These are phyloP conservation scores for Panus rudis DNA, from an alignment of 768 basidiomycete species.

Conservation along the genomic window DNA sequence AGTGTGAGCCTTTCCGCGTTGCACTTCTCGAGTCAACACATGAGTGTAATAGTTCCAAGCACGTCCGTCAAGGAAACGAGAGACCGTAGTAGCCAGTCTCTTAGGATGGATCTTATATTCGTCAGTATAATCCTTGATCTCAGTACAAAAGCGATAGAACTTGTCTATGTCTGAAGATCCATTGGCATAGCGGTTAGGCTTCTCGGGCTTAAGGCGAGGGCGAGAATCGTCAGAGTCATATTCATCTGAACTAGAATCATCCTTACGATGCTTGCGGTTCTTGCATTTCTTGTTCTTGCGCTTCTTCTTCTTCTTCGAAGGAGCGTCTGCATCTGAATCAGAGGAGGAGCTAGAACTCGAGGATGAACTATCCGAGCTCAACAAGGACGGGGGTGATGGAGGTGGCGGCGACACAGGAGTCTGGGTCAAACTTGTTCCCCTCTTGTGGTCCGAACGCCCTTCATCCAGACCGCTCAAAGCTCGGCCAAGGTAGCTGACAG, in stretches of 20 bases:
- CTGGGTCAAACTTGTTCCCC: no score
- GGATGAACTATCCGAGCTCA: no score
- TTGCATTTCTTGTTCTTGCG: not conserved
- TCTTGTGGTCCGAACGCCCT: not conserved
- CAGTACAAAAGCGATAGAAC: conserved; percentile 8
- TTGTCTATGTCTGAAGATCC: conserved; percentile 2
- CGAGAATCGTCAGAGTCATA: no score
- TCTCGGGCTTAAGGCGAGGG: conserved; percentile 6
- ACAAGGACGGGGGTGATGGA: no score
- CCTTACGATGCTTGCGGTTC: not conserved
- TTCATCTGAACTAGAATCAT: no score
- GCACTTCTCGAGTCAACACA: no score
- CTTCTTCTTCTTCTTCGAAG: not conserved
- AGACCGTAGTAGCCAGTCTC: not conserved
- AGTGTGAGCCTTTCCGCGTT: no score
- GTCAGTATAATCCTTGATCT: conserved; percentile 3
- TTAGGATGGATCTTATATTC: not conserved
- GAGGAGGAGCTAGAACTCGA: not conserved
- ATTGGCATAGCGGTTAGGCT: conserved; percentile 5
- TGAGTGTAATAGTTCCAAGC: conserved; percentile 21
- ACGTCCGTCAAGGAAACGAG: conserved; percentile 13
- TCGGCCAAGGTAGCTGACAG: not conserved
- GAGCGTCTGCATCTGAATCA: not conserved
- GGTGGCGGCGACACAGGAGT: no score
- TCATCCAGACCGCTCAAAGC: not conserved